These are phyloP conservation scores for Blastobotrys raffinosifermentans DNA, from an alignment of 1,139 yeast genomes.

Conservation along the genomic window DNA sequence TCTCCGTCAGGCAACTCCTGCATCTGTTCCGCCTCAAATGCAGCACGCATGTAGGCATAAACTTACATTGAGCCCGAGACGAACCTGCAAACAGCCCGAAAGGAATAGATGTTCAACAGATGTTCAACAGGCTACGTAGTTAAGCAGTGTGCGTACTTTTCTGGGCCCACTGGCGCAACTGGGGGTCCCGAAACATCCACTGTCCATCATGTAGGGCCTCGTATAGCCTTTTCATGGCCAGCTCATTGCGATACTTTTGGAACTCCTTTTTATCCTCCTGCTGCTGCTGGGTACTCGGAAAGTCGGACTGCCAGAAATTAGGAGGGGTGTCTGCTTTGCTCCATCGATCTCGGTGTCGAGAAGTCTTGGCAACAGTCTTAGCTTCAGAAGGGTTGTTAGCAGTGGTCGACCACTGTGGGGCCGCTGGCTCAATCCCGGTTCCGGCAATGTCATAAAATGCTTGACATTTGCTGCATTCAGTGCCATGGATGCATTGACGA, in stretches of 20 bases:
- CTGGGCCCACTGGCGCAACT: too few relatives aligned
- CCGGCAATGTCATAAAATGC: slow-evolving; percentile 26
- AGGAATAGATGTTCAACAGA: too few relatives aligned
- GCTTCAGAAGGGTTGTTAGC: slow-evolving; percentile 6
- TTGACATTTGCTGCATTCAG: slow-evolving; percentile 24
- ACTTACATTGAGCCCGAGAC: too few relatives aligned
- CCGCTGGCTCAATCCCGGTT: slow-evolving; percentile 13
- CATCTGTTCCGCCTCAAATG: too few relatives aligned
- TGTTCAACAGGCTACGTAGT: too few relatives aligned
- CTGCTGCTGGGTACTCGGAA: slow-evolving; percentile 29
- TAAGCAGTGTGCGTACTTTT: too few relatives aligned
- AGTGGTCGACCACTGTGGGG: slow-evolving; percentile 22
- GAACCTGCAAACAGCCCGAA: too few relatives aligned
- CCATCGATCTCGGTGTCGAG: slow-evolving; percentile 26
- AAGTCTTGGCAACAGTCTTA: slow-evolving; percentile 15
- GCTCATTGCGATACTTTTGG: slow-evolving; percentile 13
- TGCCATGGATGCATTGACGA: slow-evolving; percentile 25
- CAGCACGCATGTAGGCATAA: too few relatives aligned
- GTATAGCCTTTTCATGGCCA: slow-evolving; percentile 16
- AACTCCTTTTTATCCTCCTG: slow-evolving; percentile 19
- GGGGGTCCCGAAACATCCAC: slow-evolving; percentile 21
- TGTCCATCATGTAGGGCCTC: slow-evolving; percentile 21
- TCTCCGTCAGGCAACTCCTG: slow-evolving; percentile 88
- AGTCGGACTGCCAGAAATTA: slow-evolving; percentile 31
- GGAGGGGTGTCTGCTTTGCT: slow-evolving; percentile 27